A percentile compares a stretch with the other conserved stretches of the same genome.
phyloP scores from a whole-genome alignment of 2,329 filamentous ascomycete genomes.

The Curvularia spicifera region DNA sequence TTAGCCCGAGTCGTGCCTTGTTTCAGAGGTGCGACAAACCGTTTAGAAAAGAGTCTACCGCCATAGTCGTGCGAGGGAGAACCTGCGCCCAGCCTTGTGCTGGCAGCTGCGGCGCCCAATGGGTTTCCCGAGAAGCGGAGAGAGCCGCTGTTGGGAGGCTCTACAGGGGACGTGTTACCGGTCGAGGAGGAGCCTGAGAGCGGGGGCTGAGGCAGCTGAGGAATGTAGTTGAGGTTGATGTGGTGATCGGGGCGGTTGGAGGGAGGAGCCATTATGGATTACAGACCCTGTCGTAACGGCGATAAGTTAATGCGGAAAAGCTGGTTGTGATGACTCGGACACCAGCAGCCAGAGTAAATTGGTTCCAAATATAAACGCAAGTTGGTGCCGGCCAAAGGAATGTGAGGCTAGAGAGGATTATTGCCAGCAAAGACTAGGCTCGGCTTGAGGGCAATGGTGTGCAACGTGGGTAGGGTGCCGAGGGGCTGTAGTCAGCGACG shows the following conservation, averaged over 20 bases:
- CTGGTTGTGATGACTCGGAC: constrained; percentile 44
- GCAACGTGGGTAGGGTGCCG: constrained; percentile 32
- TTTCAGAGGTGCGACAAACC: constrained; percentile 65
- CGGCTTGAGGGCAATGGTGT: constrained; percentile 31
- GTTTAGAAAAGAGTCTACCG: constrained; percentile 84
- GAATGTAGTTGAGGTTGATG: constrained; percentile 81
- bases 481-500: constrained; percentile 1
- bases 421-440: constrained; percentile 41
- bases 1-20: constrained; percentile 40
- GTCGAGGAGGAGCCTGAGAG: constrained; percentile 84
- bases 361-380: constrained; percentile 28
- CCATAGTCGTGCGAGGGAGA: constrained; percentile 93
- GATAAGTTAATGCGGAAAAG: constrained; percentile 35
- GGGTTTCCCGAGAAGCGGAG: constrained; percentile 75
- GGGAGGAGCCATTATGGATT: constrained; percentile 90
- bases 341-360: constrained; percentile 49
- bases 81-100: constrained; percentile 80
- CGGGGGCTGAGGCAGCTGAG: constrained; percentile 69
- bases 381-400: constrained; percentile 53
- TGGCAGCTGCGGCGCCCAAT: constrained; percentile 58
- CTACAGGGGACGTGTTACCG: constrained; percentile 79
- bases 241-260: constrained; percentile 78
- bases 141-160: constrained; percentile 67
- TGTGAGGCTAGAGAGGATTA: constrained; percentile 43
- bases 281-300: constrained; percentile 50